Evolutionary conservation across 1,284 basidiomycete genomes (phyloP).

Genomic region (Cryptococcus floricola): DNA sequence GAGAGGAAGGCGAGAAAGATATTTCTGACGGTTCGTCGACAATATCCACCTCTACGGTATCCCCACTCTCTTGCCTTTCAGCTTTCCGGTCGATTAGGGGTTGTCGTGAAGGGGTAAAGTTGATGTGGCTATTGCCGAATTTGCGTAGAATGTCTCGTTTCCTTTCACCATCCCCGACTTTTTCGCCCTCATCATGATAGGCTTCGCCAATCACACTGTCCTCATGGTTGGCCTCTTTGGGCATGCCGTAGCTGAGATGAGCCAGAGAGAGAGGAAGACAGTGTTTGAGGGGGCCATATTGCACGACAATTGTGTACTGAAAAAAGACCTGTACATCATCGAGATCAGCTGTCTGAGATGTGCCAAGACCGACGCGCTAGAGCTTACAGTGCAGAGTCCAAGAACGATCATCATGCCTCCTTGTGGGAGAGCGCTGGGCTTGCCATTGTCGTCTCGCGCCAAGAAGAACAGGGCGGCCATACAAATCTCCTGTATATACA

Average conservation of each 20-base stretch:
- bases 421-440: slow-evolving; percentile 62
- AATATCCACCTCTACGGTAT: background rate
- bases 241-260: slow-evolving; percentile 59
- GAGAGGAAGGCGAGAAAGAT: background rate
- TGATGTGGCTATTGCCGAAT: background rate
- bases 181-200: background rate
- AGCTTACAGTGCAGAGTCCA: slow-evolving; percentile 68
- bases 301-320: slow-evolving; percentile 64
- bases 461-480: slow-evolving; percentile 85
- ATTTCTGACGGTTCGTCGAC: too few species aligned
- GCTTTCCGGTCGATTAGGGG: background rate
- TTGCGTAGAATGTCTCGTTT: too few species aligned
- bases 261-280: slow-evolving; percentile 72
- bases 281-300: slow-evolving; percentile 55
- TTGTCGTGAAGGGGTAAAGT: background rate
- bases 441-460: slow-evolving; percentile 55
- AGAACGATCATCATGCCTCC: slow-evolving; percentile 78
- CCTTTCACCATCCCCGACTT: background rate
- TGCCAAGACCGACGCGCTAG: background rate
- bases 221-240: slow-evolving; percentile 30
- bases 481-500: slow-evolving; percentile 78
- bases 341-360: background rate
- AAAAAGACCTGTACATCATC: slow-evolving; percentile 56
- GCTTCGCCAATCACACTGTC: slow-evolving; percentile 25
- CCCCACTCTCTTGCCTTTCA: background rate